phyloP scores from a whole-genome alignment of 139 green algal genomes.

The Chlorella sp. region DNA sequence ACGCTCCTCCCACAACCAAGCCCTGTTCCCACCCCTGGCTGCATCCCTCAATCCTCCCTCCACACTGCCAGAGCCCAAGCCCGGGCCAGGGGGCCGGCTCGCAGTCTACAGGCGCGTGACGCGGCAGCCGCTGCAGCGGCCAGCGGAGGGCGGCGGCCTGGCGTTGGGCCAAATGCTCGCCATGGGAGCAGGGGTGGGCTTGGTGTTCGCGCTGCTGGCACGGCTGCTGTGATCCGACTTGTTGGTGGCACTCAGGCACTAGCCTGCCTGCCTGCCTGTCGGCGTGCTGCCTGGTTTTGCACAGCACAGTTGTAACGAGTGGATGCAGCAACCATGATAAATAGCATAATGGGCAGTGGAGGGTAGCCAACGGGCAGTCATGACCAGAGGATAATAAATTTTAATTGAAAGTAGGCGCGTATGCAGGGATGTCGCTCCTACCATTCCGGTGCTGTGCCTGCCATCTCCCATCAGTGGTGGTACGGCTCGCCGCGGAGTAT shows the following conservation, averaged over 20 bases:
- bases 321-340: too few relatives aligned
- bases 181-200: conserved; percentile 34
- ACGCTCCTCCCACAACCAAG: too few relatives aligned
- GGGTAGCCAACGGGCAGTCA: background rate
- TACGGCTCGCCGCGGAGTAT: conserved; percentile 85
- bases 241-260: too few relatives aligned
- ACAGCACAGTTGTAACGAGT: background rate
- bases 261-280: too few relatives aligned
- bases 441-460: too few relatives aligned
- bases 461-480: conserved; percentile 68
- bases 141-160: background rate
- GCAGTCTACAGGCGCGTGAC: background rate
- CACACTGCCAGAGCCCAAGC: background rate
- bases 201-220: conserved; percentile 39
- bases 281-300: too few relatives aligned
- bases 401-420: background rate
- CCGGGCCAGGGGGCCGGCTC: conserved; percentile 20
- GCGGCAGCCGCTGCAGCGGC: background rate
- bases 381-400: background rate
- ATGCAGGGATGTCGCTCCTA: too few relatives aligned
- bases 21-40: too few relatives aligned
- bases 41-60: too few relatives aligned
- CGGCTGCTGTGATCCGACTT: conserved; percentile 21
- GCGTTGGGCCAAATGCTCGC: conserved; percentile 26
- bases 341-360: too few relatives aligned